Percentiles rank a stretch among this genome's conserved stretches.
These are phyloP conservation scores for Penicillium subrubescens DNA, from an alignment of 495 filamentous ascomycete genomes.

Conservation along the genomic window DNA sequence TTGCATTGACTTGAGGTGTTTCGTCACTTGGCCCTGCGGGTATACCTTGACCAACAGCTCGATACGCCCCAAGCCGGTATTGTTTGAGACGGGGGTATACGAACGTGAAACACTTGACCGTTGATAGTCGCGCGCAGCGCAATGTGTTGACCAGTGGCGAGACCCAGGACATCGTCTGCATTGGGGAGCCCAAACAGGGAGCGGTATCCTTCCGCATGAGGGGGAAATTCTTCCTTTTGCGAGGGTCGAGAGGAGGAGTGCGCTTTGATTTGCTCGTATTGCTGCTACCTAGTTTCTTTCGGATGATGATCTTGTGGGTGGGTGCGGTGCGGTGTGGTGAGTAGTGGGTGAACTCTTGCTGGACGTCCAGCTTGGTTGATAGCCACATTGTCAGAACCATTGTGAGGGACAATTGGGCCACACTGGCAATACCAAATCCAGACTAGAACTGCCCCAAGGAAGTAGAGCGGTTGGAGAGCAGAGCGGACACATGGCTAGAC, in stretches of 20 bases:
- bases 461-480: background rate
- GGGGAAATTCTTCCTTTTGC: constrained; percentile 31
- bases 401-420: constrained; percentile 33
- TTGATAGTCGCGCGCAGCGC: constrained; percentile 39
- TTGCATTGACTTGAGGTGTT: constrained; percentile 40
- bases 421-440: background rate
- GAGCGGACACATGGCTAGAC: background rate
- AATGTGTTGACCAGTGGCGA: constrained; percentile 56
- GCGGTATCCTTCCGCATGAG: constrained; percentile 46
- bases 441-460: background rate
- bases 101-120: constrained; percentile 30
- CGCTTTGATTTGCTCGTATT: constrained; percentile 42
- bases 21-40: constrained; percentile 39
- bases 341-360: constrained; percentile 31
- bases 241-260: background rate
- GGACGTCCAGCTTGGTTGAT: constrained; percentile 29
- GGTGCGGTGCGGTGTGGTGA: constrained; percentile 17
- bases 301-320: constrained; percentile 14
- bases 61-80: constrained; percentile 39
- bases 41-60: constrained; percentile 47
- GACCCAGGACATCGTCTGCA: constrained; percentile 41
- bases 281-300: constrained; percentile 26
- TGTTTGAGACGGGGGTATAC: constrained; percentile 49
- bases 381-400: constrained; percentile 21
- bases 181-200: constrained; percentile 50